Base-by-base conservation (phyloP, 208 protist genomes). In the Tritrichomonas musculus region DNA sequence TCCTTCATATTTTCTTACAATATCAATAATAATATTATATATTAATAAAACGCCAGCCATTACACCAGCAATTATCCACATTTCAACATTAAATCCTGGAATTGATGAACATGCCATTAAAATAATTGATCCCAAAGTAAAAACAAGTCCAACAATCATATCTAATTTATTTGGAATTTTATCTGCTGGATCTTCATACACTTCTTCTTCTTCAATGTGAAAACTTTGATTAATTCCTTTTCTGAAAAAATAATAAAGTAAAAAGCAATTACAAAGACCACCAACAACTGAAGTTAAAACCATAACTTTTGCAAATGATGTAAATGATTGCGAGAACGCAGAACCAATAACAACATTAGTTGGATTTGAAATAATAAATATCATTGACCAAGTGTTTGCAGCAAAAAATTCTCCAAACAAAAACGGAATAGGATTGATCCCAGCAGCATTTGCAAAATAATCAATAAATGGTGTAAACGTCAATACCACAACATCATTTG, bases 321-420 rank as follows among this genome's bases (percentile, higher is more conserved):
- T 33, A 30, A 88, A 88, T n/a, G 3, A 11, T n/a, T 88, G 77
- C 4, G 27, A 22, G 39, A 88, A 88, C 1, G n/a, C 77, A 22
- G 77, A 57, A 57, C 41, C 77, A 22, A 88, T 33, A 57, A 88
- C 77, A 17, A 88, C 47, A 50, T 88, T 88, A 11, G 77, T 88
- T 88, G 77, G 77, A 20, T 88, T 88, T 4, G 77, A 88, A 88
- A 88, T 88, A 36, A 88, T 88, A 27, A 88, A 49, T 14, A 88
- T 88, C 41, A 88, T 88, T 47, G n/a, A 20, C 77, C 77, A 88
- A 20, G 41, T 88, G 47, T 88, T 88, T 3, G 77, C 77, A 33
- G 77, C 44, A 44, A 88, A 53, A 49, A 88, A 88, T 36, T 88
- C 41, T 9, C 47, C 77, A 39, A 88, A 88, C 22, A 88, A 60